These are phyloP conservation scores for Yamadazyma oceani DNA, from an alignment of 1,139 yeast species.

Conservation along the genomic window DNA sequence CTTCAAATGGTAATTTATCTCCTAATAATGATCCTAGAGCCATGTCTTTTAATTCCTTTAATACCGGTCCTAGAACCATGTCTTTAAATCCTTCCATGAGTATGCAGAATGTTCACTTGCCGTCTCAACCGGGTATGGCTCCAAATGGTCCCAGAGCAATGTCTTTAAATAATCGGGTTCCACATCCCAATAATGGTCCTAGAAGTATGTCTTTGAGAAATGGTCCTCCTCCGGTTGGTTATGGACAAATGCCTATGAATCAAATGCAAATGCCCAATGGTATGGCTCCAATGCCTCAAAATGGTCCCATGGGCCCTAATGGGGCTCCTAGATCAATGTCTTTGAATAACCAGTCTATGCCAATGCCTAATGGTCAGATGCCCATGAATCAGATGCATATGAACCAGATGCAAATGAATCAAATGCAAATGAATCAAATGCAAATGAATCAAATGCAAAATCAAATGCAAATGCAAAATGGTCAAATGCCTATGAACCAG, in stretches of 20 bases:
- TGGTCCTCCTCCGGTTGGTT: conserved; percentile 3
- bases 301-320: conserved; percentile 1
- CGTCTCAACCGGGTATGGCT: neutral
- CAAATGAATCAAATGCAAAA: too few relatives aligned
- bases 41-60: conserved; percentile 51
- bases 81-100: conserved; percentile 19
- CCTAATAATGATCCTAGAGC: conserved; percentile 44
- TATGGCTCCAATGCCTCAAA: neutral
- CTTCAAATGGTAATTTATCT: neutral
- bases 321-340: conserved; percentile 6
- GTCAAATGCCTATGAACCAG: conserved; percentile 8
- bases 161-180: conserved; percentile 22
- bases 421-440: conserved; percentile 10
- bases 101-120: conserved; percentile 2
- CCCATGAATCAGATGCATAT: conserved; percentile 4
- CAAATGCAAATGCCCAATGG: conserved; percentile 2
- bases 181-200: conserved; percentile 7
- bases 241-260: conserved; percentile 5
- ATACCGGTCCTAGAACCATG: conserved; percentile 26
- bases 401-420: conserved; percentile 9
- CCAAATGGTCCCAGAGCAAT: conserved; percentile 25
- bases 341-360: conserved; percentile 1
- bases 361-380: conserved; percentile 2
- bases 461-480: conserved; percentile 4
- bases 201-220: conserved; percentile 16